Conservation (phyloP, 1,284 basidiomycete species). For the Apiotrichum gracile region DNA sequence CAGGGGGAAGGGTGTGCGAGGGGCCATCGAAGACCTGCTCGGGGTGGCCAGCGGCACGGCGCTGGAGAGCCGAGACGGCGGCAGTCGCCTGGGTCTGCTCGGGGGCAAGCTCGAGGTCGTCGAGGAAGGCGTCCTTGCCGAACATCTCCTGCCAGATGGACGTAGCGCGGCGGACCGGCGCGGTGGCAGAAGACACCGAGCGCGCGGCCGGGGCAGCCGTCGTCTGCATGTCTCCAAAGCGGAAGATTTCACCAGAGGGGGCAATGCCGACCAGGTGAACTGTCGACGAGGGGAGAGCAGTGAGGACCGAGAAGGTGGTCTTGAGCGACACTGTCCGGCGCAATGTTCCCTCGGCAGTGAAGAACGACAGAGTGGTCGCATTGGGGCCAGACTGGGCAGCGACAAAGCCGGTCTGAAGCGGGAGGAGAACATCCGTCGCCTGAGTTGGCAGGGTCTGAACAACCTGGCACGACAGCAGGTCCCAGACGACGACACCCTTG, state of each 20-base stretch:
- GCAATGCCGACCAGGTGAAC: slow-evolving; percentile 32
- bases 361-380: slow-evolving; percentile 50
- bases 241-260: slow-evolving; percentile 33
- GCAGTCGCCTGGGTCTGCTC: slow-evolving; percentile 11
- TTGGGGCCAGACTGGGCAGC: slow-evolving; percentile 21
- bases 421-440: slow-evolving; percentile 55
- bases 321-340: slow-evolving; percentile 6
- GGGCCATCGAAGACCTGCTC: slow-evolving; percentile 62
- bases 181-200: not conserved
- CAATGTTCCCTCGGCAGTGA: slow-evolving; percentile 40
- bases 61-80: slow-evolving; percentile 23
- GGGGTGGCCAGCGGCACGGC: slow-evolving; percentile 24
- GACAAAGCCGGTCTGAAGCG: slow-evolving; percentile 55
- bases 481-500: slow-evolving; percentile 67
- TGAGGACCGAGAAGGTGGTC: slow-evolving; percentile 6
- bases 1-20: slow-evolving; percentile 71
- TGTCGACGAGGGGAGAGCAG: slow-evolving; percentile 12
- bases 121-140: slow-evolving; percentile 45
- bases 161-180: slow-evolving; percentile 2
- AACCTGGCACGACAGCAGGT: slow-evolving; percentile 58
- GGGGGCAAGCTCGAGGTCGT: slow-evolving; percentile 17
- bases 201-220: slow-evolving; percentile 10
- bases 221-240: slow-evolving; percentile 32
- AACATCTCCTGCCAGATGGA: slow-evolving; percentile 50
- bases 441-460: slow-evolving; percentile 45